Percentiles rank a stretch among this genome's conserved stretches.
Evolutionary conservation across 1,284 basidiomycete genomes (phyloP).

Genomic region (Anthracocystis setariae): DNA sequence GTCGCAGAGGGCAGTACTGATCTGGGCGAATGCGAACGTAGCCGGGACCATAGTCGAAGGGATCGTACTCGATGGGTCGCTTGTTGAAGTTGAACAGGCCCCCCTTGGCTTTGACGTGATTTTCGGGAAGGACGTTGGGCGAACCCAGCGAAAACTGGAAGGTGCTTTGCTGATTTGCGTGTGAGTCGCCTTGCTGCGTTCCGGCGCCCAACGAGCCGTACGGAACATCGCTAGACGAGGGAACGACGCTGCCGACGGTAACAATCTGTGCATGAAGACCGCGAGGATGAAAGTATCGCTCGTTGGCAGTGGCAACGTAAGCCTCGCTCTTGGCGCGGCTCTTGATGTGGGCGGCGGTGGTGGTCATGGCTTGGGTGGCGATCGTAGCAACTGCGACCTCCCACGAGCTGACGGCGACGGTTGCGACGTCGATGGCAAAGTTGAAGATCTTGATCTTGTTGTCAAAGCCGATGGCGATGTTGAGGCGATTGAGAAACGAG

Average conservation of each 20-base stretch:
- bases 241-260: conserved; percentile 2
- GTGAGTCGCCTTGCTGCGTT: no score
- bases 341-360: conserved; percentile 14
- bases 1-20: no score
- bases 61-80: no score
- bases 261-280: conserved; percentile 23
- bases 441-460: conserved; percentile 29
- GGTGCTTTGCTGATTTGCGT: no score
- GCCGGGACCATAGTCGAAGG: no score
- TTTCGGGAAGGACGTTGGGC: no score
- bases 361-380: conserved; percentile 19
- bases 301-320: conserved; percentile 15
- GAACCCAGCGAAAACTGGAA: no score
- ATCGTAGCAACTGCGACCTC: conserved; percentile 20
- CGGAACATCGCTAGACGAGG: no score
- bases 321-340: conserved; percentile 19
- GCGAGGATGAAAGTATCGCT: conserved; percentile 15
- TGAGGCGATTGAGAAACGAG: conserved; percentile 19
- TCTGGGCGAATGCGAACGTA: no score
- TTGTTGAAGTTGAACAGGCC: no score
- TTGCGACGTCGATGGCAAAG: conserved; percentile 26
- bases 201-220: no score
- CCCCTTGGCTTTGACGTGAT: no score
- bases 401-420: conserved; percentile 20
- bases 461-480: conserved; percentile 27